A percentile compares a stretch with the other conserved stretches of the same genome.
Conservation (phyloP, 2,329 filamentous ascomycete genomes). For the Calycina marina region DNA sequence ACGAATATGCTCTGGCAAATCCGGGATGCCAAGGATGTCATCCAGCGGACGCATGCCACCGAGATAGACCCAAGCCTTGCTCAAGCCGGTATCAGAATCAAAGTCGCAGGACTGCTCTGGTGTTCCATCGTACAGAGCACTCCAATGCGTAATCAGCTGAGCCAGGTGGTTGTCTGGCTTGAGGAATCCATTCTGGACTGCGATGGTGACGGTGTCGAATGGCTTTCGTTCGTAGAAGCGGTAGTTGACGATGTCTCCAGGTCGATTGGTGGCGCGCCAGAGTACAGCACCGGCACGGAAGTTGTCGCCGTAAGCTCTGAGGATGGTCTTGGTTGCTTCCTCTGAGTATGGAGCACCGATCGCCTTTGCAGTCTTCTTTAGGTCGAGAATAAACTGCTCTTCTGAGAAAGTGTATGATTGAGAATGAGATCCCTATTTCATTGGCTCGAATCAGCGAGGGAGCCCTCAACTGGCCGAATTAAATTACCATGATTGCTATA, state of each 20-base stretch:
- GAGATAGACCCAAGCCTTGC: slow-evolving; percentile 3
- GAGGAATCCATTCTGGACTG: background rate
- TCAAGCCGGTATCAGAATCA: slow-evolving; percentile 1
- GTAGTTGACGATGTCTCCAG: slow-evolving; percentile 2
- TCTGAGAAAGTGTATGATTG: background rate
- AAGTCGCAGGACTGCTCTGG: slow-evolving; percentile 4
- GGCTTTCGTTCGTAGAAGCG: slow-evolving; percentile 2
- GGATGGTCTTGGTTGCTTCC: background rate
- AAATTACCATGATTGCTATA: background rate
- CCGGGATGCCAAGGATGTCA: slow-evolving; percentile 1
- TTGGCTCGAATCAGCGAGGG: background rate
- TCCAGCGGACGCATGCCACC: slow-evolving; percentile 1
- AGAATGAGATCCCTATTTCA: background rate
- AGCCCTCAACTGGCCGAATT: background rate
- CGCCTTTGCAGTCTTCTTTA: background rate
- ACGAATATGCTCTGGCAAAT: slow-evolving; percentile 1
- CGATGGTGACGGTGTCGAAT: slow-evolving; percentile 2
- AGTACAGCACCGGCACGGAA: slow-evolving; percentile 1
- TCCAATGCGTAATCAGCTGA: background rate
- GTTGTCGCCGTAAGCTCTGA: background rate
- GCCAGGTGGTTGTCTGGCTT: background rate
- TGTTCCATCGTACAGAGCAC: slow-evolving; percentile 1
- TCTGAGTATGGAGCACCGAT: background rate
- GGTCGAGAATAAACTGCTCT: background rate
- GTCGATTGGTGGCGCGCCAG: slow-evolving; percentile 2